Evolutionary conservation across 2,329 filamentous ascomycete species (phyloP).

Genomic region (Cryphonectria naterciae): DNA sequence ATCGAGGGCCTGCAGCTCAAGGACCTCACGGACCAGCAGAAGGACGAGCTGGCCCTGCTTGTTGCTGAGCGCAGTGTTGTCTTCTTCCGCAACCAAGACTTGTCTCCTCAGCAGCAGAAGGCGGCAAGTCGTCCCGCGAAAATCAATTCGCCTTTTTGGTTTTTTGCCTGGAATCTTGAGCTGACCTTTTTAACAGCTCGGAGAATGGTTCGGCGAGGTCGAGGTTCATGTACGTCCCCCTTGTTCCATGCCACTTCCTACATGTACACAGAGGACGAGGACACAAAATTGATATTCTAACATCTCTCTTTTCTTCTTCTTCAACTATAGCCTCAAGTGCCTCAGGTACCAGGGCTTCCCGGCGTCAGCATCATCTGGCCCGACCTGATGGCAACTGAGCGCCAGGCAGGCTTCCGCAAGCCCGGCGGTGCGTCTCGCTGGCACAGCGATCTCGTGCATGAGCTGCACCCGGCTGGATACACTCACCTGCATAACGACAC

Average conservation of each 20-base stretch:
- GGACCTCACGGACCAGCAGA: slow-evolving; percentile 61
- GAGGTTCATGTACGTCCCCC: slow-evolving; percentile 65
- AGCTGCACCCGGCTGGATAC: slow-evolving; percentile 70
- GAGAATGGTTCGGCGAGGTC: slow-evolving; percentile 66
- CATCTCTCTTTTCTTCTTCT: not conserved
- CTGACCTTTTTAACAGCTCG: slow-evolving; percentile 42
- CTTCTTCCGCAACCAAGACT: slow-evolving; percentile 67
- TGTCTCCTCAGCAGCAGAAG: slow-evolving; percentile 66
- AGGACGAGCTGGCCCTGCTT: slow-evolving; percentile 64
- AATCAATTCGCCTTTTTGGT: not conserved
- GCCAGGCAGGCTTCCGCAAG: slow-evolving; percentile 63
- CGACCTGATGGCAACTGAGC: slow-evolving; percentile 65
- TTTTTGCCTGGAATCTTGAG: too few relatives aligned
- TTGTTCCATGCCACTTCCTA: not conserved
- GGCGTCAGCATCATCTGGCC: slow-evolving; percentile 74
- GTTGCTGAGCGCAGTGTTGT: slow-evolving; percentile 68
- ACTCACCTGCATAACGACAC: slow-evolving; percentile 74
- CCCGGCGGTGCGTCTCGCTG: slow-evolving; percentile 70
- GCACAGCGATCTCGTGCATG: slow-evolving; percentile 74
- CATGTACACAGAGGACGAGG: too few relatives aligned
- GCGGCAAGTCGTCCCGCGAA: slow-evolving; percentile 33
- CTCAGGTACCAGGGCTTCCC: slow-evolving; percentile 68
- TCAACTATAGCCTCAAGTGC: slow-evolving; percentile 63
- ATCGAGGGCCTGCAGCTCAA: slow-evolving; percentile 67
- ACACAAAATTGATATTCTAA: not conserved